Percentiles rank a stretch among this genome's conserved stretches.
phyloP scores from a whole-genome alignment of 331 rosid species.

The Phaseolus coccineus region DNA sequence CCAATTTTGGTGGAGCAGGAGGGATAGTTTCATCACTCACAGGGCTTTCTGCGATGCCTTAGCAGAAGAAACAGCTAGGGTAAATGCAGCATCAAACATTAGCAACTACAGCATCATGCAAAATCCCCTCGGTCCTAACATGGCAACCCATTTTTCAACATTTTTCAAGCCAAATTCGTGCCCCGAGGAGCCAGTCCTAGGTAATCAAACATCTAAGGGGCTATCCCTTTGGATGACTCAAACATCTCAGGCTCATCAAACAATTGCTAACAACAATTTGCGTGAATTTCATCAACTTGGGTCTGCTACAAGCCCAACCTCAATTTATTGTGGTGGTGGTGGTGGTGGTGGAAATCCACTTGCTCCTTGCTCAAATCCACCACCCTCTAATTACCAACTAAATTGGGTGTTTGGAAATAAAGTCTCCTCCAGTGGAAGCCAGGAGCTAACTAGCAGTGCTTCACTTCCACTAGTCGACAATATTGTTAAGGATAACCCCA shows the following conservation, averaged over 20 bases:
- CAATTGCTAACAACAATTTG: constrained; percentile 40
- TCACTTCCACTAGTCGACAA: constrained; percentile 56
- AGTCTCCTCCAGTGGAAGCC: constrained; percentile 46
- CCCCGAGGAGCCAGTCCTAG: constrained; percentile 33
- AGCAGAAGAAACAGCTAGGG: constrained; percentile 92
- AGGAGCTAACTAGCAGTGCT: constrained; percentile 56
- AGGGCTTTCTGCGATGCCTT: constrained; percentile 96
- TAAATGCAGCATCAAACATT: constrained; percentile 66
- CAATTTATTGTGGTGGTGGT: constrained; percentile 48
- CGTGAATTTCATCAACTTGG: constrained; percentile 61
- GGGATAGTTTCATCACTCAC: constrained; percentile 96
- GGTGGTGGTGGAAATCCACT: constrained; percentile 48
- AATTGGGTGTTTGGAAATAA: constrained; percentile 75
- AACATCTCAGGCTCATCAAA: constrained; percentile 53
- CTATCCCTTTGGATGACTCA: constrained; percentile 64
- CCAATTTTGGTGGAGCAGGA: constrained; percentile 55
- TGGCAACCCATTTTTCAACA: constrained; percentile 60
- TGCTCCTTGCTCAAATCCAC: constrained; percentile 53
- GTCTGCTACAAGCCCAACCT: constrained; percentile 43
- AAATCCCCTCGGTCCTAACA: constrained; percentile 51
- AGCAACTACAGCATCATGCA: constrained; percentile 65
- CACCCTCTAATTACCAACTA: constrained; percentile 55
- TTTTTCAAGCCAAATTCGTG: constrained; percentile 63
- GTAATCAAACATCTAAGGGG: constrained; percentile 48
- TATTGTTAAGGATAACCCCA: constrained; percentile 44